Conservation (phyloP, 257 asterid genomes). For the Ophiorrhiza pumila region DNA sequence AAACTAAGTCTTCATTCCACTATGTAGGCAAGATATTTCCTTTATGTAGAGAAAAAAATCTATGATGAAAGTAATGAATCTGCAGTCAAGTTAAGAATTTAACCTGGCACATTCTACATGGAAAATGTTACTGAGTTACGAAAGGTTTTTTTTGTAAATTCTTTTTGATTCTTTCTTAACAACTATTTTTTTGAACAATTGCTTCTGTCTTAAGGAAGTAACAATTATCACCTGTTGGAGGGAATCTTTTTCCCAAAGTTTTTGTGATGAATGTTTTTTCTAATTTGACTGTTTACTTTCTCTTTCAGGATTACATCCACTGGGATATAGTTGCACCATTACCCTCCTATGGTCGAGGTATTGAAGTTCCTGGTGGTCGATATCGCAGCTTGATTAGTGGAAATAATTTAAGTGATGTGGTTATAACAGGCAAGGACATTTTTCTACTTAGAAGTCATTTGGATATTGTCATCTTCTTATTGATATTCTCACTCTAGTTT, state of each 20-base stretch:
- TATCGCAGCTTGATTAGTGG: conserved; percentile 47
- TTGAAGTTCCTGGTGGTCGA: conserved; percentile 38
- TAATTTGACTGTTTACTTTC: neutral
- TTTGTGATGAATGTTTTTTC: neutral
- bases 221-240: neutral
- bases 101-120: neutral
- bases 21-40: too few species aligned
- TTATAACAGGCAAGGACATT: conserved; percentile 39
- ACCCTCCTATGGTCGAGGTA: conserved; percentile 49
- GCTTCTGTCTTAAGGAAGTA: neutral
- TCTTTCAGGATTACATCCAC: conserved; percentile 29
- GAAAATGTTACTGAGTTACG: too few species aligned
- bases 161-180: neutral
- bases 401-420: conserved; percentile 40
- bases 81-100: neutral
- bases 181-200: neutral
- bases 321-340: conserved; percentile 44
- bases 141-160: neutral
- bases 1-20: too few species aligned
- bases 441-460: neutral
- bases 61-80: neutral
- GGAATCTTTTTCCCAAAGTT: neutral
- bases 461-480: neutral
- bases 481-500: neutral
- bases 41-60: too few species aligned